Base-by-base conservation (phyloP, 2,329 filamentous ascomycete genomes). In the Penicillium sp. region DNA sequence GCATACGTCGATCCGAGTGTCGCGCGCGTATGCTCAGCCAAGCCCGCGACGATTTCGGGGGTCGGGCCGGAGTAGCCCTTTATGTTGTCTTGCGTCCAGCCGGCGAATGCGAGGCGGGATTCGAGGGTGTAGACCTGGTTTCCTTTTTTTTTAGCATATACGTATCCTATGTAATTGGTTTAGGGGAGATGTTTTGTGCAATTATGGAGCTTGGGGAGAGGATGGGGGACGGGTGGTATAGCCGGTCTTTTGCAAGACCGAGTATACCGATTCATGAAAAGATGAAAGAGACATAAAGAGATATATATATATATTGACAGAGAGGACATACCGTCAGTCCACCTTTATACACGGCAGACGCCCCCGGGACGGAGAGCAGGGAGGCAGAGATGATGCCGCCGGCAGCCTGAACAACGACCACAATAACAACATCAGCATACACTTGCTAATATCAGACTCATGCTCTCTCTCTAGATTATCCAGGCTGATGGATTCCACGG, bases 301-400 rank as follows among this genome's bases (percentile, higher is more conserved):
- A 11, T 2, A 35, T 3, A 8, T 3, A 11, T 7, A 11, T 2
- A 35, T 3, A 8, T 3, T 2, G 3, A 11, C 2, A 11, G 44
- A 19, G 48, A 17, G 19, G 51, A 9, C 35, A 11, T 67, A 81
- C 79, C 0, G 86, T 89, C 38, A 88, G 75, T n/a, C 87, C 87
- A 59, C 87, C 87, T 66, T 82, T 82, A 79, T 87, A 90, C 71
- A 86, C 81, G 15, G 74, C 73, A 6, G 82, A 85, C 19, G 87
- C 86, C 44, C 87, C 87, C 0, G 87, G 84, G 17, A 79, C 82
- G 58, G 85, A 82, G 61, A 90, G 82, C 21, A 90, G 76, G 47
- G 83, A 79, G 29, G 85, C 83, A 51, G 84, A 87, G 61, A 89
- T 84, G 31, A 90, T 80, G 15, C 87, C 87, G 38, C 87, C 87